Percentiles rank a stretch among this genome's conserved stretches.
Conservation (phyloP, 2,329 filamentous ascomycete genomes). For the Pyrenophora tritici-repentis region DNA sequence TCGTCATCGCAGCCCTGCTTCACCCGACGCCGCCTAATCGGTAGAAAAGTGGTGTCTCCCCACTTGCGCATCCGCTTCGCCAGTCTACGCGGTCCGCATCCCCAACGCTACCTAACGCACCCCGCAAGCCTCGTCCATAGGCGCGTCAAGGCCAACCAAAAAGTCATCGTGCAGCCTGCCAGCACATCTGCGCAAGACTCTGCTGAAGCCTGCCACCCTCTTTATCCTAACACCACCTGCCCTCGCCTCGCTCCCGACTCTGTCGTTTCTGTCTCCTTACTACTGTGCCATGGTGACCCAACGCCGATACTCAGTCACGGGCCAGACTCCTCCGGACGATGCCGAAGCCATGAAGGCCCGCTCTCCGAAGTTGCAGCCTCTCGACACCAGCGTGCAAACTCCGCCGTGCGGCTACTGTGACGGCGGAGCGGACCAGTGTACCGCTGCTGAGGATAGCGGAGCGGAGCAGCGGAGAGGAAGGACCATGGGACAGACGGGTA, state of each 20-base stretch:
- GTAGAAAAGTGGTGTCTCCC: constrained; percentile 22
- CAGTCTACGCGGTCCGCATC: constrained; percentile 12
- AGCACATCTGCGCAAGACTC: constrained; percentile 22
- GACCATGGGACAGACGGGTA: constrained; percentile 31
- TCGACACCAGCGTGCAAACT: constrained; percentile 42
- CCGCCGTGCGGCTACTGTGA: constrained; percentile 42
- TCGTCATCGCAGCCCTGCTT: constrained; percentile 6
- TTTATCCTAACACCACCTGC: constrained; percentile 16
- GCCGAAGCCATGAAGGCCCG: constrained; percentile 39
- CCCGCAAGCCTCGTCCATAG: constrained; percentile 30
- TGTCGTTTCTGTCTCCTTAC: not conserved
- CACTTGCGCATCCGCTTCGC: constrained; percentile 14
- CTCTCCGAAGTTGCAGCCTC: constrained; percentile 44
- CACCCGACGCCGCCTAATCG: constrained; percentile 23
- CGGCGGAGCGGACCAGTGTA: constrained; percentile 18
- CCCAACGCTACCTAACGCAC: constrained; percentile 30
- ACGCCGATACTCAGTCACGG: constrained; percentile 46
- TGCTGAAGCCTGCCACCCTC: constrained; percentile 19
- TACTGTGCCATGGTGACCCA: constrained; percentile 34
- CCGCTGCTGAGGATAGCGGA: constrained; percentile 21
- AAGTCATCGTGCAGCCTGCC: constrained; percentile 26
- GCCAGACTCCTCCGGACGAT: constrained; percentile 44
- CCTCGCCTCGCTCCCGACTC: no score
- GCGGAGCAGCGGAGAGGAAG: constrained; percentile 31
- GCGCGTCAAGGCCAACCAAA: constrained; percentile 23